phyloP scores from a whole-genome alignment of 2,329 filamentous ascomycete species.

The Aspergillus fumigatiaffinis region DNA sequence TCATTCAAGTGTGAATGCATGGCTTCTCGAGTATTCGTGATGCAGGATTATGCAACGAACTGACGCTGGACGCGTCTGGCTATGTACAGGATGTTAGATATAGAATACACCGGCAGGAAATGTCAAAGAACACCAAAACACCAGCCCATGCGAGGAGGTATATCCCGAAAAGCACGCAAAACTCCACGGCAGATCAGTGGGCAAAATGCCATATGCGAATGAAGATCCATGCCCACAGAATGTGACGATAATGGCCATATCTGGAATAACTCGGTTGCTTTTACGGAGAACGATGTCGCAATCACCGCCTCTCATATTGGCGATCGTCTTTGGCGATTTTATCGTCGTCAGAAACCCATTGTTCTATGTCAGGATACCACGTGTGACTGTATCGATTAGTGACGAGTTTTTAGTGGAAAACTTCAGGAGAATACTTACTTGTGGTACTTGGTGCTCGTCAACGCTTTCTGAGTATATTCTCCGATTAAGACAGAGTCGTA shows the following conservation, averaged over 20 bases:
- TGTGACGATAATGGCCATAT: not conserved
- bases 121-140: not conserved
- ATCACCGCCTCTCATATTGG: constrained; percentile 13
- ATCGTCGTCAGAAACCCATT: constrained; percentile 31
- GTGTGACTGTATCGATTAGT: constrained; percentile 30
- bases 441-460: constrained; percentile 33
- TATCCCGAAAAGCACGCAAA: not conserved
- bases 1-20: not conserved
- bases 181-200: not conserved
- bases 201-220: not conserved
- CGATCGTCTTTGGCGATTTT: constrained; percentile 12
- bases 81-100: not conserved
- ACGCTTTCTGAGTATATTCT: constrained; percentile 37
- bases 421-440: constrained; percentile 25
- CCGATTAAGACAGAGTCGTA: constrained; percentile 38
- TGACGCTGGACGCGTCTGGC: not conserved
- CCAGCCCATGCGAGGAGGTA: not conserved
- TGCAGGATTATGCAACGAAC: not conserved
- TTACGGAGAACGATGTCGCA: not conserved
- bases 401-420: constrained; percentile 1
- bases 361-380: constrained; percentile 29
- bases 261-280: not conserved
- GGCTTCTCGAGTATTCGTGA: not conserved
- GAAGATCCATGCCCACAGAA: not conserved
- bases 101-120: not conserved